Conservation (phyloP, 306 rosid species). For the Lotus japonicus region DNA sequence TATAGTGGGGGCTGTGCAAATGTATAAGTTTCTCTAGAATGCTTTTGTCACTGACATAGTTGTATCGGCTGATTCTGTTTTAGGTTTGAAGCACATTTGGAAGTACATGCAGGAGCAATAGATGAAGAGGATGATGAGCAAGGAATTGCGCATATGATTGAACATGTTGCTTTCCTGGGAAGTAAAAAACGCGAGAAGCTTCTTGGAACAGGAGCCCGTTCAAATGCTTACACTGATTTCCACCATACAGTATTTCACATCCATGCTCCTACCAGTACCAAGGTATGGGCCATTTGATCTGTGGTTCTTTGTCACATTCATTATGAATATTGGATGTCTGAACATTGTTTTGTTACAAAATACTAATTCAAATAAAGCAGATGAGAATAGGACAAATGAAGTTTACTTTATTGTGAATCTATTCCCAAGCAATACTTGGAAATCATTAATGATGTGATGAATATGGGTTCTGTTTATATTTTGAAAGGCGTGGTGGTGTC, state of each 20-base stretch:
- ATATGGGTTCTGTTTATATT: conserved; percentile 4
- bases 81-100: conserved; percentile 99
- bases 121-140: conserved; percentile 97
- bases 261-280: conserved; percentile 82
- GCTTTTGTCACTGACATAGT: conserved; percentile 5
- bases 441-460: background rate
- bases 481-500: background rate
- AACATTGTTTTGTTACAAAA: background rate
- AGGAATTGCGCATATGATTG: conserved; percentile 99
- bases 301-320: conserved; percentile 13
- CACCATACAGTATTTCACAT: conserved; percentile 99
- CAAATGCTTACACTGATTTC: conserved; percentile 98
- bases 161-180: conserved; percentile 98
- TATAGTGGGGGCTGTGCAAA: background rate
- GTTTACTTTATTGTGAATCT: background rate
- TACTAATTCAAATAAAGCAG: background rate
- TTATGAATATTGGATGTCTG: background rate
- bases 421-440: conserved; percentile 2
- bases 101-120: conserved; percentile 92
- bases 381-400: background rate
- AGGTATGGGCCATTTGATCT: conserved; percentile 45
- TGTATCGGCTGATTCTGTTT: conserved; percentile 16
- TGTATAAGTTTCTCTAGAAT: conserved; percentile 9
- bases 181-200: conserved; percentile 99
- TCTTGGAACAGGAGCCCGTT: conserved; percentile 97